Percentiles rank a stretch among this genome's conserved stretches.
Conservation (phyloP, 1,284 basidiomycete species). For the Ustanciosporium gigantosporum region DNA sequence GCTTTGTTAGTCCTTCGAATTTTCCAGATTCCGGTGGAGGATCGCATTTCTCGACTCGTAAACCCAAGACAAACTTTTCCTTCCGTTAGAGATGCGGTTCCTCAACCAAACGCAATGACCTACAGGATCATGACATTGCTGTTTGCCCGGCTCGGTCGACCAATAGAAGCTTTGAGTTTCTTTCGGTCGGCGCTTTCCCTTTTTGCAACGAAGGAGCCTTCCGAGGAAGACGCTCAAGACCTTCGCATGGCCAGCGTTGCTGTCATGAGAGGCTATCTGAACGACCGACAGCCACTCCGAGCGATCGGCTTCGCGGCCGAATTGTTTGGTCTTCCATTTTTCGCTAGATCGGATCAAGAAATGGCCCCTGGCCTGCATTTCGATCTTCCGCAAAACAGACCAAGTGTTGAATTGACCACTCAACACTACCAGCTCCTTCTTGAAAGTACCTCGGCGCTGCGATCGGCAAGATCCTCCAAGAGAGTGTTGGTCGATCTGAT, state of each 20-base stretch:
- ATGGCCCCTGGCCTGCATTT: slow-evolving; percentile 2
- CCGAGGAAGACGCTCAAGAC: background rate
- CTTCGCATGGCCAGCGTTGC: slow-evolving; percentile 4
- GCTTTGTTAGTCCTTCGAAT: slow-evolving; percentile 19
- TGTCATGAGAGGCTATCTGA: slow-evolving; percentile 24
- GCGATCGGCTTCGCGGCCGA: slow-evolving; percentile 24
- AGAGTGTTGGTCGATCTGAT: slow-evolving; percentile 20
- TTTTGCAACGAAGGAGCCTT: background rate
- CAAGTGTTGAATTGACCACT: slow-evolving; percentile 3
- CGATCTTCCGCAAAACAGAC: background rate
- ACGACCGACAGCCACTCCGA: slow-evolving; percentile 6
- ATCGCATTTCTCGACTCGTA: background rate
- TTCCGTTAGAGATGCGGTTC: background rate
- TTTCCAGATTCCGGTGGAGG: slow-evolving; percentile 14
- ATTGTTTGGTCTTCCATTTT: slow-evolving; percentile 16
- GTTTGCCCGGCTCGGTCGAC: background rate
- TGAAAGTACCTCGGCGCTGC: slow-evolving; percentile 15
- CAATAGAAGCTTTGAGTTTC: background rate
- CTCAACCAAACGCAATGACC: background rate
- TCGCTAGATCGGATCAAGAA: slow-evolving; percentile 5
- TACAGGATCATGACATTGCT: background rate
- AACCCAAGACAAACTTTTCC: background rate
- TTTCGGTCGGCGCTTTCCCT: background rate
- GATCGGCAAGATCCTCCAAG: slow-evolving; percentile 7
- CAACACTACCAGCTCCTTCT: slow-evolving; percentile 25